Base-by-base conservation (phyloP, 2,329 filamentous ascomycete genomes). In the Pyrenophora tritici-repentis region DNA sequence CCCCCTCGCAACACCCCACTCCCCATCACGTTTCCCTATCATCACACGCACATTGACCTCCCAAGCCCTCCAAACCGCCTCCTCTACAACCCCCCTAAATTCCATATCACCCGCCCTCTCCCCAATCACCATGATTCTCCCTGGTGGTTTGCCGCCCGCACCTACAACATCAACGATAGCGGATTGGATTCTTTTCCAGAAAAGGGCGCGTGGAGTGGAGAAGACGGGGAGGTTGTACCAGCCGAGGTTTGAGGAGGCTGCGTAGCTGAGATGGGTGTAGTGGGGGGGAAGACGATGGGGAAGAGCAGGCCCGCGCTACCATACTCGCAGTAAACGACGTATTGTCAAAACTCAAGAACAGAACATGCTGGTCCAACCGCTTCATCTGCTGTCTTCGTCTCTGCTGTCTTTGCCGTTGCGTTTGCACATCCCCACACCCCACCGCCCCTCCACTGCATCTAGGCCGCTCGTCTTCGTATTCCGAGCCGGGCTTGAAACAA, bases 321-420 rank as follows among this genome's bases (percentile, higher is more conserved):
- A 62, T 55, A 4, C 57, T 58, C 14, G 56, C 59, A 38, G 55
- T 59, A 35, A 69, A 66, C n/a, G 62, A 64, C 3, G 55, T 58
- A 22, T 62, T 58, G 43, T 68, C 66, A 34, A 69, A 68, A 16
- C 63, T 53, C 2, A 69, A 36, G 36, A 66, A 66, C 10, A 69
- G 51, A 3, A 66, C 52, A 9, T 60, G 54, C 33, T 62, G 52
- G 17, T 56, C 44, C 5, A 36, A 47, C 35, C 38, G 32, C 13
- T 9, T 16, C n/a, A 18, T 17, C 3, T 42, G 24, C 0, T 38
- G 33, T n/a, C 24, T 33, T 4, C 12, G 17, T 2, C 7, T 18
- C 18, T 24, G 22, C 8, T 9, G 22, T 24, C 22, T 4, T 24
- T 9, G 22, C 8, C 48, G 47, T 13, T 24, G n/a, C 2, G 42